Base-by-base conservation (phyloP, 371 early-diverging fungal species). In the Mucor mucedo region DNA sequence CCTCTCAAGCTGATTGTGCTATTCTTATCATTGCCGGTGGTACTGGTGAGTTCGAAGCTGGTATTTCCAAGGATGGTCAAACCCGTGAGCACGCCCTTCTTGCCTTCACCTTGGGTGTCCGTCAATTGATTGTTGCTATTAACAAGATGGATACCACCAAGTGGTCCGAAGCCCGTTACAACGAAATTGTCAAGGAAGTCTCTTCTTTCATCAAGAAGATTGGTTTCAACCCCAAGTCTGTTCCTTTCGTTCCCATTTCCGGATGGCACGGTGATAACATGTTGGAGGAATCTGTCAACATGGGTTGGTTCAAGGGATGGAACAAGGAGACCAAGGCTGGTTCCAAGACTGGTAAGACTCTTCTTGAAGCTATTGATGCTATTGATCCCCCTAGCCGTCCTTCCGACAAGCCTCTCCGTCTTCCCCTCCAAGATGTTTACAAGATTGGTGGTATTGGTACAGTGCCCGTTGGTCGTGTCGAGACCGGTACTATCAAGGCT, bases 1-100 rank as follows among this genome's bases (percentile, higher is more conserved):
- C 77, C 58, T 77, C 77, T 65, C 88, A 86, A 92, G 99, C 91
- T 65, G 98, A 97, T 77, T 93, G 93, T 78, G 99, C 96, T 78
- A 89, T 99, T 73, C 90, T 99, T 66, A 94, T 99, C 70, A 93
- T 99, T 80, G 95, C 96, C 77, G 94, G 93, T 70, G 91, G 91
- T 76, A 78, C 78, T 73, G 97, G 96, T 87, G 99, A 98, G 86
- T 99, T 99, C 91, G 96, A 97, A 72, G 94, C 97, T 80, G 99
- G 98, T 94, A 95, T 96, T 79, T 94, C 95, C 90, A 95, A 95
- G 81, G 95, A 95, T 77, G 99, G 99, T 70, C 99, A 98, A 86
- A 99, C 99, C 84, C 96, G 98, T 87, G 98, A 99, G 89, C 99
- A 99, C 93, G 96, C 99, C 70, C 90, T 97, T 71, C 91, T 99